A percentile compares a stretch with the other conserved stretches of the same genome.
phyloP scores from a whole-genome alignment of 1,284 basidiomycete genomes.

The Leccinum subspadiceum region DNA sequence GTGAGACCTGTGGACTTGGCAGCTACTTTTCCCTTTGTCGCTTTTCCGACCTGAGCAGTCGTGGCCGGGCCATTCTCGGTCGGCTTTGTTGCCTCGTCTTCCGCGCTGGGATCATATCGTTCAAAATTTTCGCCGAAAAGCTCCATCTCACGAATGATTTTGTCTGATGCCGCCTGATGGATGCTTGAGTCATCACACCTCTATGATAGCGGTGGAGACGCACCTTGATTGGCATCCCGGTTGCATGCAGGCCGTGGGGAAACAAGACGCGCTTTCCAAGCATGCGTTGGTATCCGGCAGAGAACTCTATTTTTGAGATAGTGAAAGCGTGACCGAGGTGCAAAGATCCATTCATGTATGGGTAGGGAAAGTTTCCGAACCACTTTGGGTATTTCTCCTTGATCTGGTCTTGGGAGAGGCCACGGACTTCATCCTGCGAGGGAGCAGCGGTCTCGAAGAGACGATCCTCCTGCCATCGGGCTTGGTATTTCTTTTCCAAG shows the following conservation, averaged over 20 bases:
- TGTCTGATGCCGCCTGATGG: slow-evolving; percentile 86
- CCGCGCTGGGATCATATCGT: slow-evolving; percentile 54
- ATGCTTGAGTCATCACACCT: background rate
- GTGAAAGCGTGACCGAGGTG: slow-evolving; percentile 99
- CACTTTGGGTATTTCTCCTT: slow-evolving; percentile 86
- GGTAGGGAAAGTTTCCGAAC: slow-evolving; percentile 94
- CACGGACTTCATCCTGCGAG: slow-evolving; percentile 58
- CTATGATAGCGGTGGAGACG: slow-evolving; percentile 28
- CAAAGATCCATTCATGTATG: slow-evolving; percentile 98
- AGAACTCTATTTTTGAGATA: slow-evolving; percentile 98
- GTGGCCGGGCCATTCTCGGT: slow-evolving; percentile 36
- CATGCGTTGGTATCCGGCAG: slow-evolving; percentile 94
- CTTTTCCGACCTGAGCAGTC: slow-evolving; percentile 67
- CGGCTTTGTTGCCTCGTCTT: slow-evolving; percentile 47
- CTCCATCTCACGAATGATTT: slow-evolving; percentile 96
- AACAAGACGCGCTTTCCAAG: slow-evolving; percentile 93
- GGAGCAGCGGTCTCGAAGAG: slow-evolving; percentile 88
- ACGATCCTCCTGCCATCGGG: slow-evolving; percentile 69
- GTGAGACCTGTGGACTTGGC: slow-evolving; percentile 93
- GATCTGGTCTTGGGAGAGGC: slow-evolving; percentile 63
- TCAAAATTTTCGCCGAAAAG: slow-evolving; percentile 93
- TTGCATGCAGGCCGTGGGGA: slow-evolving; percentile 95
- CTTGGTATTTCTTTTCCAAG: slow-evolving; percentile 84
- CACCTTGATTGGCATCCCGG: slow-evolving; percentile 99
- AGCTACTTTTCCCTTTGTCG: slow-evolving; percentile 93